Conservation (phyloP, 2,329 filamentous ascomycete species). For the Sarocladiaceae sp. region DNA sequence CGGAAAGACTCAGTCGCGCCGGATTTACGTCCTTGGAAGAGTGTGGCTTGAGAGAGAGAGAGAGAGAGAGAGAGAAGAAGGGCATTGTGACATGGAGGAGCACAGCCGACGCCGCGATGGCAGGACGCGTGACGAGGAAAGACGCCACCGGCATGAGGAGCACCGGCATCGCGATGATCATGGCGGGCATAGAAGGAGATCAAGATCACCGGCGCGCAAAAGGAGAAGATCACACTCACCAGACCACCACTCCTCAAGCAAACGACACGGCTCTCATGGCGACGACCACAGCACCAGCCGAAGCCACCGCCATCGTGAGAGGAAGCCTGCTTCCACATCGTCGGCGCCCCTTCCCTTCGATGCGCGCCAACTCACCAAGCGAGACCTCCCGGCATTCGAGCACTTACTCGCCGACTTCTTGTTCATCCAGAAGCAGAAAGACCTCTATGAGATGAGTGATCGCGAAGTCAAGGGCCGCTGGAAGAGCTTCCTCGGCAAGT, state of each 20-base stretch:
- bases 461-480: constrained; percentile 76
- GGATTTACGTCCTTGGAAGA: no score
- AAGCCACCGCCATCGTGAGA: constrained; percentile 11
- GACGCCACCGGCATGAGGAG: constrained; percentile 10
- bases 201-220: constrained; percentile 17
- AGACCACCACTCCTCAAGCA: constrained; percentile 11
- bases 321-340: background rate
- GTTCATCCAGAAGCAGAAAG: constrained; percentile 75
- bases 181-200: constrained; percentile 14
- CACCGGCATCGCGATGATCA: constrained; percentile 13
- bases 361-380: constrained; percentile 59
- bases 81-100: background rate
- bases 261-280: constrained; percentile 10
- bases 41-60: no score
- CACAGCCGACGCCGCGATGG: background rate
- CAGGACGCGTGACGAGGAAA: background rate
- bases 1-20: no score
- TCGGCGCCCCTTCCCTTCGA: constrained; percentile 51
- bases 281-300: constrained; percentile 12
- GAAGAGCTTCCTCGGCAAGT: constrained; percentile 89
- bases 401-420: constrained; percentile 79
- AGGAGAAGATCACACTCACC: constrained; percentile 11
- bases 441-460: constrained; percentile 62
- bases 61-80: no score
- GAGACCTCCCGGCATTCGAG: constrained; percentile 59